Conservation (phyloP, 2,329 filamentous ascomycete species). For the Hypomyces rosellus region DNA sequence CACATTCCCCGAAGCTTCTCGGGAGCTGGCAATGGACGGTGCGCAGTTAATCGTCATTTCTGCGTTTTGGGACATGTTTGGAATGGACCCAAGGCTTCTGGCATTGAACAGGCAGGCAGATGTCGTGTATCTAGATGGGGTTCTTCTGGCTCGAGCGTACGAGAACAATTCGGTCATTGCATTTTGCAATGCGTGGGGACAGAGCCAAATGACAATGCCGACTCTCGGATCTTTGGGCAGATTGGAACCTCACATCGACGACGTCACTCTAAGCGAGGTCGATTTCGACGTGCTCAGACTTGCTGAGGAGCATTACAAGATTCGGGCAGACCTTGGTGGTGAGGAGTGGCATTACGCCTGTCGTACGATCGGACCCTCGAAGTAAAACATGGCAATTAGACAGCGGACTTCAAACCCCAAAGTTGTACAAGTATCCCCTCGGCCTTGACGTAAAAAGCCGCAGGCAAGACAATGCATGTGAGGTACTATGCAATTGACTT, state of each 20-base stretch:
- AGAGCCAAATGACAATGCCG: constrained; percentile 1
- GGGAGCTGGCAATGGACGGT: background rate
- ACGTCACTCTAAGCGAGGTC: background rate
- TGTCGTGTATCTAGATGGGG: background rate
- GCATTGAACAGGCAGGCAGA: background rate
- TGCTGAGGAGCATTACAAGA: constrained; percentile 1
- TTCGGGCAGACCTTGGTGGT: background rate
- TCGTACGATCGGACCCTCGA: background rate
- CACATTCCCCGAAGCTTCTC: background rate
- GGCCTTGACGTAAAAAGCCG: too few relatives aligned
- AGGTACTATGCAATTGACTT: too few relatives aligned
- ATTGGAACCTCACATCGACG: background rate
- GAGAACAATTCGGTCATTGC: constrained; percentile 1
- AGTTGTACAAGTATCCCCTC: too few relatives aligned
- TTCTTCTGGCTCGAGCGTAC: background rate
- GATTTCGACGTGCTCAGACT: background rate
- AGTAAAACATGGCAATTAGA: background rate
- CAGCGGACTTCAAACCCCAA: too few relatives aligned
- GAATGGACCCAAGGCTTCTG: background rate
- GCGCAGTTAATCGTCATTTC: constrained; percentile 1
- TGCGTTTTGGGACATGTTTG: constrained; percentile 1
- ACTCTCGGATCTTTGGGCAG: constrained; percentile 1
- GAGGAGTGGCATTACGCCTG: constrained; percentile 3
- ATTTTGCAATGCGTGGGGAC: constrained; percentile 5
- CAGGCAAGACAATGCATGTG: too few relatives aligned